Evolutionary conservation across 495 filamentous ascomycete species (phyloP), one percentile per base, ranked within the genome.

Genomic region (Pyrenula aspistea): DNA sequence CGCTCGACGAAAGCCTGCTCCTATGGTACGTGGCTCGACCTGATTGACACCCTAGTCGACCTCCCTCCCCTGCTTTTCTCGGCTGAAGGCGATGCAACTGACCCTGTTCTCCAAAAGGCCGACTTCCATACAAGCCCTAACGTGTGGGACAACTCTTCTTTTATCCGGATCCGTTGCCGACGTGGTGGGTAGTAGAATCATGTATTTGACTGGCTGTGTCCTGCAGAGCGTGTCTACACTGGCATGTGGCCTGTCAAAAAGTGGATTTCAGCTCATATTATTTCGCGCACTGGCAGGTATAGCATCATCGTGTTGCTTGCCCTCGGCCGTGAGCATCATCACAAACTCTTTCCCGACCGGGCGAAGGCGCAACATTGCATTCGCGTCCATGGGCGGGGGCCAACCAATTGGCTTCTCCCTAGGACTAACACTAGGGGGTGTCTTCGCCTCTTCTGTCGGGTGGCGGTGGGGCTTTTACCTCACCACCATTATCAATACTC

Each of bases 251-350:
- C 63, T 82, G 1, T 62, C 72, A 0, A 64, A 62, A 2, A 77
- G 61, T 8, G 68, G 72, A 0, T 56, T 61, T 15, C 68, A 83
- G 57, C 62, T 84, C n/a, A 77, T 83, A 53, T 31, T 73, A 12
- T 80, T 80, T 57, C 77, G 80, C 21, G 71, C 68, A 1, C 57
- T 79, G 15, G 69, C 73, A 24, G 79, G 81, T 20, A 55, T 82
- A 20, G 73, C 79, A 0, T 63, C 73, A 21, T 70, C 76, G 1
- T 63, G 83, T 56, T 78, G 73, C 57, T 64, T 84, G 2, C 76
- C 79, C 2, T 67, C 73, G 10, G 71, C 76, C 2, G 73, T 82
- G 12, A 65, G 63, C 53, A 68, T 82, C 24, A 74, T 81, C 25
- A 73, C 72, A 0, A 57, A 63, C 21, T 65, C 67, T 3, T 72